Conservation (phyloP, 768 basidiomycete genomes). For the Brasilioporus rufonigricans region DNA sequence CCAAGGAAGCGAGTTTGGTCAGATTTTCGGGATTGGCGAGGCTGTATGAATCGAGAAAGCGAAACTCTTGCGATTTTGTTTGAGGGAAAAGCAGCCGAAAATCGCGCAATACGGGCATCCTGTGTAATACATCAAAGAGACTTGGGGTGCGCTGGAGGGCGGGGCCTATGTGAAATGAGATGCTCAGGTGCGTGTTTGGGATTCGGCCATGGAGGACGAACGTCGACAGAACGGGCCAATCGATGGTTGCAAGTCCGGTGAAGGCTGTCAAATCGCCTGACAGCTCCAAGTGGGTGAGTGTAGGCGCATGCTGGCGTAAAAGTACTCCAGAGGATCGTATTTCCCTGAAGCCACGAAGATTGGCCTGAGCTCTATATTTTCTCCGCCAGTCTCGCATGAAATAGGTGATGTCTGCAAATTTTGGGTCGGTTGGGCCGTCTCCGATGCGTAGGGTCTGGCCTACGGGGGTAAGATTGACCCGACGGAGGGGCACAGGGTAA, state of each 20-base stretch:
- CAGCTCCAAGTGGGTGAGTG: conserved; percentile 31
- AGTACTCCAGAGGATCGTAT: conserved; percentile 30
- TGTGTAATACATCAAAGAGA: conserved; percentile 30
- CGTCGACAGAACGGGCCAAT: conserved; percentile 31
- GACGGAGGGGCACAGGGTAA: conserved; percentile 24
- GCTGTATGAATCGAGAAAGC: conserved; percentile 23
- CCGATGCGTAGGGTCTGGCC: conserved; percentile 36
- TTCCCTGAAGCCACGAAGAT: conserved; percentile 29
- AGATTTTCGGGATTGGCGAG: conserved; percentile 21
- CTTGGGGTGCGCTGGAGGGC: background rate
- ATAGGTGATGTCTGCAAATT: conserved; percentile 31
- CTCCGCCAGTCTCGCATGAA: conserved; percentile 37
- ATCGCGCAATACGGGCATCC: conserved; percentile 31
- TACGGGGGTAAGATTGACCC: conserved; percentile 31
- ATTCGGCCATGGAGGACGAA: conserved; percentile 32
- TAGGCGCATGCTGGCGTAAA: conserved; percentile 29
- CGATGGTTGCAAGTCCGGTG: conserved; percentile 26
- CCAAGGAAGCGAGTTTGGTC: conserved; percentile 32
- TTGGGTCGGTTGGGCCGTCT: conserved; percentile 33
- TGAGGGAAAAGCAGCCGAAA: conserved; percentile 34
- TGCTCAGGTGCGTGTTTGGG: conserved; percentile 15
- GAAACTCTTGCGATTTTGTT: conserved; percentile 24
- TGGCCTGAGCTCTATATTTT: conserved; percentile 33
- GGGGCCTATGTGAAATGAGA: conserved; percentile 16
- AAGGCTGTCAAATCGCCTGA: conserved; percentile 31